Conservation (phyloP, 495 filamentous ascomycete genomes). For the Margaritispora aquatica region DNA sequence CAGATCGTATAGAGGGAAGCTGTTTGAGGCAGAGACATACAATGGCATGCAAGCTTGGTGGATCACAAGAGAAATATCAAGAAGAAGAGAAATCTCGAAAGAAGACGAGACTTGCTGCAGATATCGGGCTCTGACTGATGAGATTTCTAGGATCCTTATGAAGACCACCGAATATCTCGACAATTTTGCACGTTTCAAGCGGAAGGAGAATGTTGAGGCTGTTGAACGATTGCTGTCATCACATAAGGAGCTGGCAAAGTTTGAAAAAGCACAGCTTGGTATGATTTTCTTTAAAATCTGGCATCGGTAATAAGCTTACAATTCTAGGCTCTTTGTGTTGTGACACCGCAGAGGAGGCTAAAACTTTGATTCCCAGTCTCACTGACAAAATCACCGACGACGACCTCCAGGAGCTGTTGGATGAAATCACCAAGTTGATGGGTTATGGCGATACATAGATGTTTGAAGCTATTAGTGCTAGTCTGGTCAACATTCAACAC, state of each 20-base stretch:
- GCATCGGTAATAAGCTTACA: neutral
- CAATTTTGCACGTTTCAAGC: constrained; percentile 89
- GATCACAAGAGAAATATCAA: neutral
- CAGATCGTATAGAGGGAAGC: too few species aligned
- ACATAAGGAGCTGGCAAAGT: constrained; percentile 75
- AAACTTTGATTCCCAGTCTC: constrained; percentile 89
- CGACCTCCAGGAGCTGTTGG: constrained; percentile 77
- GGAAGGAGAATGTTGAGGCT: constrained; percentile 86
- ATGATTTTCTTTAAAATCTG: constrained; percentile 5
- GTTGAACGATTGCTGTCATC: constrained; percentile 76
- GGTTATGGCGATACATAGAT: constrained; percentile 21
- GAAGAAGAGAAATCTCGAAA: neutral
- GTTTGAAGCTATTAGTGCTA: neutral
- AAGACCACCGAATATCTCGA: constrained; percentile 90
- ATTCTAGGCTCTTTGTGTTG: constrained; percentile 72
- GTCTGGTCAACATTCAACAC: neutral
- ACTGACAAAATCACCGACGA: constrained; percentile 81
- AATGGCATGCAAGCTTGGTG: too few species aligned
- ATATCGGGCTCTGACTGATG: neutral
- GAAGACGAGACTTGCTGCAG: too few species aligned
- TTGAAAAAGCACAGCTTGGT: constrained; percentile 93
- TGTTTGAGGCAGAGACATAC: too few species aligned
- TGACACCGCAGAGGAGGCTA: constrained; percentile 88
- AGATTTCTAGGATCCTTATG: constrained; percentile 53
- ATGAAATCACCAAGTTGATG: constrained; percentile 80